A percentile compares a stretch with the other conserved stretches of the same genome.
These are phyloP conservation scores for Neurospora pannonica DNA, from an alignment of 495 filamentous ascomycete species.

Conservation along the genomic window DNA sequence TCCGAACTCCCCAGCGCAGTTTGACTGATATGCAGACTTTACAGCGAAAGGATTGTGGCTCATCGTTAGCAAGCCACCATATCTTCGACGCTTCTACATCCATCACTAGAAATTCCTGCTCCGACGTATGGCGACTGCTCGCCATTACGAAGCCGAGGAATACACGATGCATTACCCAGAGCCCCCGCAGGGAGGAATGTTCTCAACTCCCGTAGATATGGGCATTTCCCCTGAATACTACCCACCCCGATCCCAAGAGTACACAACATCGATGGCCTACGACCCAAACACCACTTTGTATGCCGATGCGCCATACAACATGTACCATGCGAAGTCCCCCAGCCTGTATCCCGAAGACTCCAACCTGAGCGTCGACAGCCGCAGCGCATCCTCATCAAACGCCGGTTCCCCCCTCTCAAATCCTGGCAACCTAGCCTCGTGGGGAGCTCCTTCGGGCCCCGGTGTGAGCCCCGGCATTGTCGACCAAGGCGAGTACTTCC, in stretches of 20 bases:
- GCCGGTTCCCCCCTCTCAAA: constrained; percentile 73
- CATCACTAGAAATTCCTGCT: not conserved
- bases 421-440: constrained; percentile 46
- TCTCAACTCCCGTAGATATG: constrained; percentile 30
- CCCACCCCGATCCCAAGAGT: constrained; percentile 31
- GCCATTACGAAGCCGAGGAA: constrained; percentile 22
- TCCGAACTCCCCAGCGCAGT: not conserved
- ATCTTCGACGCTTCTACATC: not conserved
- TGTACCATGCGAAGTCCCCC: constrained; percentile 30
- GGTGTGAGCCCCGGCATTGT: constrained; percentile 60
- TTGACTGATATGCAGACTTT: not conserved
- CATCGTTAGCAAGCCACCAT: not conserved
- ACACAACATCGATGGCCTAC: constrained; percentile 29
- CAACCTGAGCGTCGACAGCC: constrained; percentile 65
- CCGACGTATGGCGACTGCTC: constrained; percentile 6
- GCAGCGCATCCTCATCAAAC: constrained; percentile 70
- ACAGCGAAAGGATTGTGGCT: not conserved
- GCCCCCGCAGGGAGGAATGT: constrained; percentile 26
- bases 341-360: constrained; percentile 38
- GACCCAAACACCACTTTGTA: constrained; percentile 24
- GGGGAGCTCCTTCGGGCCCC: constrained; percentile 50
- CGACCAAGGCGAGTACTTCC: constrained; percentile 47
- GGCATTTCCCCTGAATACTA: constrained; percentile 33
- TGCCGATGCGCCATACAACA: constrained; percentile 25
- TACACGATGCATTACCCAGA: constrained; percentile 38